phyloP scores from a whole-genome alignment of 305 asterid species.

The Solanum hybrid region DNA sequence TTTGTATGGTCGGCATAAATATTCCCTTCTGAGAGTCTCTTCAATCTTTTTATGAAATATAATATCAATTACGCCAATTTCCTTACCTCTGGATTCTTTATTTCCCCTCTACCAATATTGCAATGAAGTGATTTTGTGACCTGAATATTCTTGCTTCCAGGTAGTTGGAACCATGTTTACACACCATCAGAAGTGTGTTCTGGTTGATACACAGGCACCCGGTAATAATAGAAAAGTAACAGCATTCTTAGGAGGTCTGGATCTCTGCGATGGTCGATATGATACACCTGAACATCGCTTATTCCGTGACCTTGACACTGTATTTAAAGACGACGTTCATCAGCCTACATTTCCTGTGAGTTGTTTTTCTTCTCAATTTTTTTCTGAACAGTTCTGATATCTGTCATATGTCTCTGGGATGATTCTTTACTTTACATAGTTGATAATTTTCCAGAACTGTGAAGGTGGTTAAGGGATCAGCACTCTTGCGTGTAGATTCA shows the following conservation, averaged over 20 bases:
- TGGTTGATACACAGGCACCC: constrained; percentile 75
- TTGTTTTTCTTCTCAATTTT: constrained; percentile 3
- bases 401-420: not conserved
- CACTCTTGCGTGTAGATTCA: not conserved
- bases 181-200: constrained; percentile 95
- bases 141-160: constrained; percentile 34
- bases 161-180: constrained; percentile 70
- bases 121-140: constrained; percentile 6
- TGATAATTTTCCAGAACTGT: not conserved
- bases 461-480: not conserved
- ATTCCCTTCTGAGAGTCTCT: not conserved
- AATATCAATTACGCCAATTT: not conserved
- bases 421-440: not conserved
- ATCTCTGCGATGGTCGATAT: constrained; percentile 96
- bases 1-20: not conserved
- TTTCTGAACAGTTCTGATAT: not conserved
- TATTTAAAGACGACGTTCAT: constrained; percentile 64
- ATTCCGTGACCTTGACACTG: constrained; percentile 57
- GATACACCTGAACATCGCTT: constrained; percentile 89
- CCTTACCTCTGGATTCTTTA: not conserved
- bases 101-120: not conserved
- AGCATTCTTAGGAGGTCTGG: constrained; percentile 87
- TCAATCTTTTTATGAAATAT: not conserved
- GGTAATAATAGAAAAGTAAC: constrained; percentile 78
- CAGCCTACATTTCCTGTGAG: constrained; percentile 87